Base-by-base conservation (phyloP, 352 stramenopile genomes). In the Globisporangium lucens region DNA sequence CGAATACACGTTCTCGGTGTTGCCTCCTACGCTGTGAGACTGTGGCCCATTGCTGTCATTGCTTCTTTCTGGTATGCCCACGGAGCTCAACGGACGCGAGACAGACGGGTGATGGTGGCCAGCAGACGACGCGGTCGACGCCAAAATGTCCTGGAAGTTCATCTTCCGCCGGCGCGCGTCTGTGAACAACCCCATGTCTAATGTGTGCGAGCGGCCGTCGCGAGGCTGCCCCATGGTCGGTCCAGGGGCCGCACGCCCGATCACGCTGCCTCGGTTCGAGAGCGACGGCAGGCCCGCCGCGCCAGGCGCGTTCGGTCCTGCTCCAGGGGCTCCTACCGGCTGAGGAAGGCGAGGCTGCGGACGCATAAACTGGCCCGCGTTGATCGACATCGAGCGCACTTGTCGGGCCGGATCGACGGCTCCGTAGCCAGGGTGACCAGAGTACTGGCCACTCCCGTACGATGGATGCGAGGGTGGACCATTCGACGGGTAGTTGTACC, bases 81-180 rank as follows among this genome's bases (percentile, higher is more conserved):
- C 52, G 0, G 59, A 52, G 30, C 46, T 69, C 43, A 60, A 20
- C 33, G 56, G 63, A 20, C 29, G 63, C 7, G 55, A 58, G 7
- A 47, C 43, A 20, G 60, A 12, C 27, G 65, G 30, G 29, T 63
- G 70, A 69, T 53, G 71, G 67, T 33, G 62, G 41, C 33, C 27
- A 20, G 58, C 12, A 35, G 62, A 69, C 17, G 56, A 61, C 33
- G 56, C 49, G n/a, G 75, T 78, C 29, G 85, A 93, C 60, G 85
- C 86, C 58, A 96, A 65, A 66, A 96, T 92, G 65, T 96, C 88
- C 65, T 94, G 86, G 38, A 96, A 96, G 56, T 89, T 96, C 88
- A 96, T 96, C 57, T 92, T 92, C 64, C 84, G 77, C 22, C 88
- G 81, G 13, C 88, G 76, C 30, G 86, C 84, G 36, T 94, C 84